A percentile compares a stretch with the other conserved stretches of the same genome.
phyloP scores from a whole-genome alignment of 192 early-diverging fungal genomes.

The Backusella westeae region DNA sequence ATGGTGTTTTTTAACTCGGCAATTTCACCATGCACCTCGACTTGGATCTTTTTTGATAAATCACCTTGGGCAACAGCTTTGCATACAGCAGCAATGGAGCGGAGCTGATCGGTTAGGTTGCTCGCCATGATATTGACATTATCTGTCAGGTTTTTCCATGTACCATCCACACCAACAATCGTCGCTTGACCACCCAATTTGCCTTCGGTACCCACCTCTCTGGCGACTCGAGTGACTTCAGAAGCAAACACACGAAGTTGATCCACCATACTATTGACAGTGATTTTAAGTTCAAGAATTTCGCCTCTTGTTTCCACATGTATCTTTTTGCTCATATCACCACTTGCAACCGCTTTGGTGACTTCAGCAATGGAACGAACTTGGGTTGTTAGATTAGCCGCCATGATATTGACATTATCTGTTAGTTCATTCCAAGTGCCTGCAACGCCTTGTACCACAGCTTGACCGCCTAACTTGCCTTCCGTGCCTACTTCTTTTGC shows the following conservation, averaged over 20 bases:
- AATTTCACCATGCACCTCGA: conserved; percentile 68
- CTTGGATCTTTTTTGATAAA: conserved; percentile 60
- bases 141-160: conserved; percentile 65
- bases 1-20: conserved; percentile 66
- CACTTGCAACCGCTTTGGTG: conserved; percentile 67
- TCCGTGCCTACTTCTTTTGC: conserved; percentile 70
- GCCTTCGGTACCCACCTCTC: conserved; percentile 63
- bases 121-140: conserved; percentile 69
- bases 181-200: conserved; percentile 53
- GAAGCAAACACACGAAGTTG: conserved; percentile 60
- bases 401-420: conserved; percentile 76
- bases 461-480: conserved; percentile 69
- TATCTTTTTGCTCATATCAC: conserved; percentile 62
- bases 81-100: conserved; percentile 63
- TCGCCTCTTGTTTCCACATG: conserved; percentile 57
- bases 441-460: conserved; percentile 56
- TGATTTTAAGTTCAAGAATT: conserved; percentile 61
- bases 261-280: conserved; percentile 67
- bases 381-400: conserved; percentile 62
- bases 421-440: conserved; percentile 76
- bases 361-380: conserved; percentile 67
- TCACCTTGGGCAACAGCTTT: conserved; percentile 66
- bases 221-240: conserved; percentile 62
- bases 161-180: conserved; percentile 58
- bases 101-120: conserved; percentile 69